phyloP scores from a whole-genome alignment of 2,329 filamentous ascomycete genomes.

The Pseudogymnoascus destructans region DNA sequence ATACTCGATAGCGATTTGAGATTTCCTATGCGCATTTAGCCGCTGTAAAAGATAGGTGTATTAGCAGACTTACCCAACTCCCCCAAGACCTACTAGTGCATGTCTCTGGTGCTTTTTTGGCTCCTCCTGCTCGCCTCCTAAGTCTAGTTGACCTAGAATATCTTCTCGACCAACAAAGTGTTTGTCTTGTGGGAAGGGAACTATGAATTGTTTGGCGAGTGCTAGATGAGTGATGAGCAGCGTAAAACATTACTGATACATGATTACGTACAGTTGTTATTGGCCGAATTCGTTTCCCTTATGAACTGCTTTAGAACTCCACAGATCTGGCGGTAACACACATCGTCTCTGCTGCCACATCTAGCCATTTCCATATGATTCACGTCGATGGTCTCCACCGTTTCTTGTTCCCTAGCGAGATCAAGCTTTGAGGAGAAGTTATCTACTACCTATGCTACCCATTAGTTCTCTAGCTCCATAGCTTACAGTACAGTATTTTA shows the following conservation, averaged over 20 bases:
- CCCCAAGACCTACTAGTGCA: slow-evolving; percentile 16
- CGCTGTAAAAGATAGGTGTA: neutral
- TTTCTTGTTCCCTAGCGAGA: slow-evolving; percentile 22
- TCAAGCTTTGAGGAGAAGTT: slow-evolving; percentile 18
- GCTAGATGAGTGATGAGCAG: neutral
- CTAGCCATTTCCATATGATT: slow-evolving; percentile 32
- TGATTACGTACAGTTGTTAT: neutral
- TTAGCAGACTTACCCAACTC: neutral
- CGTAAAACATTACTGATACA: neutral
- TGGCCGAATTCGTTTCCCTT: neutral
- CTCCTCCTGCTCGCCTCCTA: neutral
- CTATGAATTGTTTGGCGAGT: neutral
- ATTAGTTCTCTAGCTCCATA: neutral
- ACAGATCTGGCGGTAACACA: slow-evolving; percentile 17
- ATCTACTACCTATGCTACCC: slow-evolving; percentile 1
- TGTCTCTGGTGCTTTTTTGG: neutral
- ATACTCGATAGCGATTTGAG: slow-evolving; percentile 17
- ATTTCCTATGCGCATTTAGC: slow-evolving; percentile 13
- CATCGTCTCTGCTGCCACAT: slow-evolving; percentile 25
- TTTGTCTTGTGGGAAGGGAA: neutral
- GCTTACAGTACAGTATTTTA: neutral
- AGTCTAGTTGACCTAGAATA: neutral
- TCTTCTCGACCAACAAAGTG: slow-evolving; percentile 2
- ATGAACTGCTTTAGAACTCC: slow-evolving; percentile 10
- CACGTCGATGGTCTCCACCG: slow-evolving; percentile 26